These are phyloP conservation scores for Crithidia thermophila DNA, from an alignment of 208 protist genomes.

Conservation along the genomic window DNA sequence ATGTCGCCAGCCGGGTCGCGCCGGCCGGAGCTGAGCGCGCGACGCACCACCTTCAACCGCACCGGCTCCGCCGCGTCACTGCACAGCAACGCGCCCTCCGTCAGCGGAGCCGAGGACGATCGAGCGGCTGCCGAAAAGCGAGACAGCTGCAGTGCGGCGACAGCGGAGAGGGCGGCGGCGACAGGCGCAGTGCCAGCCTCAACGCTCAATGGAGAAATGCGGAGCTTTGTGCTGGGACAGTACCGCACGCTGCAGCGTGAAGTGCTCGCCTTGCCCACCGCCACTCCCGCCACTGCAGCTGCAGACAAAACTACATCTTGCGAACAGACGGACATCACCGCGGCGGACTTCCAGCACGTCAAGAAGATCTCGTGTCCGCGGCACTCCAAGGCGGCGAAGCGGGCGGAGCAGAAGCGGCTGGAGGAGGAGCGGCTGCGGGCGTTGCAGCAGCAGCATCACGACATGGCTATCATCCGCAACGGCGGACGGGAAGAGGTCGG, in stretches of 20 bases:
- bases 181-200: too few species aligned
- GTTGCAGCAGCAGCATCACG: slow-evolving; percentile 54
- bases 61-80: background rate
- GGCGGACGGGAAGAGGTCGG: slow-evolving; percentile 47
- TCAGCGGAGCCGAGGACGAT: background rate
- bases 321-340: background rate
- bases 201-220: slow-evolving; percentile 29
- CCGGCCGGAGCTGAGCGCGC: slow-evolving; percentile 13
- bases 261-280: slow-evolving; percentile 1
- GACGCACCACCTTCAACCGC: slow-evolving; percentile 23
- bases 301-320: background rate
- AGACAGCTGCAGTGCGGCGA: background rate
- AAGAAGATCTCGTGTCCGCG: slow-evolving; percentile 27
- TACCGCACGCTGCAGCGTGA: slow-evolving; percentile 45
- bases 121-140: background rate
- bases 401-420: slow-evolving; percentile 17
- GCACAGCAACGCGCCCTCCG: background rate
- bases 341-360: slow-evolving; percentile 25
- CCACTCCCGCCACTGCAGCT: too few species aligned
- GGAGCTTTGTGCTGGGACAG: slow-evolving; percentile 39
- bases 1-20: slow-evolving; percentile 11
- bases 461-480: slow-evolving; percentile 53
- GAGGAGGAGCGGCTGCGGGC: slow-evolving; percentile 45
- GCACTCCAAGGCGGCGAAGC: slow-evolving; percentile 31
- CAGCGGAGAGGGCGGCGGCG: background rate